Evolutionary conservation across 2,329 filamentous ascomycete genomes (phyloP), one percentile per base, ranked within the genome.

Genomic region (Fusarium sp.): DNA sequence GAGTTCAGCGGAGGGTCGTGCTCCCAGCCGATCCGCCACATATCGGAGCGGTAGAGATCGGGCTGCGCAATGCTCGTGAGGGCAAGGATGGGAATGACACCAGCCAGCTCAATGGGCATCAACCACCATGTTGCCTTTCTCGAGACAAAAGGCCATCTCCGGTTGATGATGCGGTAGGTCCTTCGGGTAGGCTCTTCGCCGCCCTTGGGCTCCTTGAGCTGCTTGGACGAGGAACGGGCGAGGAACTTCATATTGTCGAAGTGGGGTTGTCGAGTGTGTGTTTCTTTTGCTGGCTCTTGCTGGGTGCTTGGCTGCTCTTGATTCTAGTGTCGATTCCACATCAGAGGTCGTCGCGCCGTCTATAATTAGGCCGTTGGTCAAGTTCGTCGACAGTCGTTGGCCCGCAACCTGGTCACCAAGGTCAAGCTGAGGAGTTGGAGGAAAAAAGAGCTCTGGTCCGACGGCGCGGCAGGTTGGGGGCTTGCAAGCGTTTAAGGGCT

Each of bases 11-110:
- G 70, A 58, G 70, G 70, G 20, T 90, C 89, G 79, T 93, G 86
- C 63, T 92, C 87, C 69, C 86, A 90, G 72, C 93, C 93, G 77
- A 94, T 90, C 79, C 88, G 85, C 93, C 93, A 96, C 77, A 95
- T 84, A 74, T 88, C 89, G 10, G 90, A 91, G 56, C 93, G 90
- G 82, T 92, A 95, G 63, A 91, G 86, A 80, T 95, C 89, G 18
- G 93, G 93, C 75, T 93, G 91, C 37, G 93, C 89, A 77, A 95
- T 90, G 75, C 90, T 93, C 80, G 93, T 93, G 62, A 95, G 87
- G 40, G 93, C 88, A 72, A 96, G 87, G 59, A 89, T 84, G 18
- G 90, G 88, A 65, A 96, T 85, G 27, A 91, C 89, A 72, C 91
- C 88, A 40, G 84, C 82, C 62, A 95, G 87, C 83, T 96, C 93